Percentiles rank a stretch among this genome's conserved stretches.
Evolutionary conservation across 2,329 filamentous ascomycete genomes (phyloP).

Genomic region (Penicillium sp.): DNA sequence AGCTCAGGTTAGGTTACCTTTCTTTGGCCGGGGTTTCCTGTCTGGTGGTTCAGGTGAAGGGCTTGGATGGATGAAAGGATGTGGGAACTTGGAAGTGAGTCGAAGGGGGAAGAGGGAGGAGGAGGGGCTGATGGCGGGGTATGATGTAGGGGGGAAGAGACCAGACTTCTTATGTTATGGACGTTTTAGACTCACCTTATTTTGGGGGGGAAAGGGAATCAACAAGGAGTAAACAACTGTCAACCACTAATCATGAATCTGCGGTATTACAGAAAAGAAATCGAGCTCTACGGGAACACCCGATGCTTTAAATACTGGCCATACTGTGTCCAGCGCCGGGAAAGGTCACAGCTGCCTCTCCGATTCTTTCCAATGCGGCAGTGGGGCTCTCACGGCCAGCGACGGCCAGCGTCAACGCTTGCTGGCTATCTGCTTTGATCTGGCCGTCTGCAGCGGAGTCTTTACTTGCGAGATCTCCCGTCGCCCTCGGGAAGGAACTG

Average conservation of each 20-base stretch:
- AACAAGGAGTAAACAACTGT: slow-evolving; percentile 8
- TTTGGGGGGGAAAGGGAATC: background rate
- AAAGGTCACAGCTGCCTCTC: slow-evolving; percentile 34
- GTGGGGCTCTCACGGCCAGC: slow-evolving; percentile 34
- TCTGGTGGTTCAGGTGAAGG: slow-evolving; percentile 3
- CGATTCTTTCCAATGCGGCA: slow-evolving; percentile 42
- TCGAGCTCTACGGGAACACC: slow-evolving; percentile 20
- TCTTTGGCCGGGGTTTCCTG: slow-evolving; percentile 7
- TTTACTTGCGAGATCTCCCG: slow-evolving; percentile 42
- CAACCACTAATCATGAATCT: slow-evolving; percentile 7
- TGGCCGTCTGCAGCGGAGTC: slow-evolving; percentile 28
- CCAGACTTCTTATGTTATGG: background rate
- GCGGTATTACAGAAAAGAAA: slow-evolving; percentile 4
- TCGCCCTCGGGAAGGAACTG: slow-evolving; percentile 34
- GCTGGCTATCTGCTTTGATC: slow-evolving; percentile 30
- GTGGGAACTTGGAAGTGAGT: background rate
- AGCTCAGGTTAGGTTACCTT: slow-evolving; percentile 14
- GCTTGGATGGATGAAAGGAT: background rate
- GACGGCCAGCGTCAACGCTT: slow-evolving; percentile 27
- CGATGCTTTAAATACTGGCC: slow-evolving; percentile 28
- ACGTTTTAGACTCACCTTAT: slow-evolving; percentile 22
- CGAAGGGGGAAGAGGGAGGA: slow-evolving; percentile 1
- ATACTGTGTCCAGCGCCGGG: slow-evolving; percentile 21
- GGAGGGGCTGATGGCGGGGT: slow-evolving; percentile 26
- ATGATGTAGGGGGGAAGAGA: slow-evolving; percentile 9